Conservation (phyloP, 2,329 filamentous ascomycete species). For the Stenocarpella maydis region DNA sequence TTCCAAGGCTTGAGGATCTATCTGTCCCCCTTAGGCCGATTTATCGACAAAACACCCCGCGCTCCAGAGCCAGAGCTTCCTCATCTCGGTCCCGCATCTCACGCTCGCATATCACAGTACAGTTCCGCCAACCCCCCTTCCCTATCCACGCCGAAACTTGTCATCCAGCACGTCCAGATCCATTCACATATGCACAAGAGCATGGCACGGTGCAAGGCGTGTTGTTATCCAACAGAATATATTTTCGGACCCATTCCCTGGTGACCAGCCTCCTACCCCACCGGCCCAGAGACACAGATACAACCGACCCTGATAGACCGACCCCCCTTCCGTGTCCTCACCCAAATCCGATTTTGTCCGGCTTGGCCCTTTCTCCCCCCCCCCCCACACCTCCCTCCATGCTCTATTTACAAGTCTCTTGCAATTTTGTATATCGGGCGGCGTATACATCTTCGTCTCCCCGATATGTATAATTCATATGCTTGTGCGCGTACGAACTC, state of each 20-base stretch:
- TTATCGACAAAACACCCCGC: too few species aligned
- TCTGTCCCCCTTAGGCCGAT: too few species aligned
- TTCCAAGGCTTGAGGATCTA: too few species aligned
- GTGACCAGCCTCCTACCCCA: background rate
- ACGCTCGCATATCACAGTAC: too few species aligned
- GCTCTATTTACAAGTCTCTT: background rate
- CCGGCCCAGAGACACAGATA: conserved; percentile 15
- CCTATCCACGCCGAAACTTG: too few species aligned
- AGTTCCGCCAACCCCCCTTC: too few species aligned
- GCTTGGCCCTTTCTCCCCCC: background rate
- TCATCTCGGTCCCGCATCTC: too few species aligned
- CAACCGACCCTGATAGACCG: conserved; percentile 3
- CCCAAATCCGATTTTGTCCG: background rate
- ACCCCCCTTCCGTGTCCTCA: background rate
- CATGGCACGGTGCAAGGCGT: background rate
- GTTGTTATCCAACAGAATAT: conserved; percentile 9
- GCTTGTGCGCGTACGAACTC: background rate
- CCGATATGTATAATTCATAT: background rate
- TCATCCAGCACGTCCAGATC: background rate
- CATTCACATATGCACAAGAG: background rate
- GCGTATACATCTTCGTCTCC: background rate
- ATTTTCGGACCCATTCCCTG: conserved; percentile 1
- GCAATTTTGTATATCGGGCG: background rate
- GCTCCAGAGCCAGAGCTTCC: too few species aligned
- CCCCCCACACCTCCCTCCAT: background rate